phyloP scores from a whole-genome alignment of 2,329 filamentous ascomycete species.

The Cercospora sojina region DNA sequence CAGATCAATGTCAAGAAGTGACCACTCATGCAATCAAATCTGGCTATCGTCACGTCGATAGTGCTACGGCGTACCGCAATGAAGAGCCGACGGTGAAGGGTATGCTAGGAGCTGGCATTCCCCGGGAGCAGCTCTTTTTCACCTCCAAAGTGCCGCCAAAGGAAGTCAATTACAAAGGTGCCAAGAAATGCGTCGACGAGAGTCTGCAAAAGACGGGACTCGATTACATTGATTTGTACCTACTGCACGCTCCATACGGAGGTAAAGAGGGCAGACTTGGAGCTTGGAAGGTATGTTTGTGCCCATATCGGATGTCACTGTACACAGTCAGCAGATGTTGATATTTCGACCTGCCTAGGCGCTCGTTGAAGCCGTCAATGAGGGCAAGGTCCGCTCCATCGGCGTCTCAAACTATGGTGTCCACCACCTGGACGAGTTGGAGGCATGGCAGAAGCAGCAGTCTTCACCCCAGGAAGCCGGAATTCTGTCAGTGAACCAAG shows the following conservation, averaged over 20 bases:
- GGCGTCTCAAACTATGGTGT: slow-evolving; percentile 58
- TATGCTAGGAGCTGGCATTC: slow-evolving; percentile 52
- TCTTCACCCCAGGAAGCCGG: slow-evolving; percentile 56
- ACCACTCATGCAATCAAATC: slow-evolving; percentile 56
- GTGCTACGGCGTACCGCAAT: slow-evolving; percentile 58
- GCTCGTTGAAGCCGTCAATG: slow-evolving; percentile 54
- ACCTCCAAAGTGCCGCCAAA: slow-evolving; percentile 59
- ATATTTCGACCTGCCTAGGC: slow-evolving; percentile 40
- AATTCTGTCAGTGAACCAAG: slow-evolving; percentile 78
- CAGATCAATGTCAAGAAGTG: slow-evolving; percentile 57
- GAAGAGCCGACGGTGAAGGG: slow-evolving; percentile 56
- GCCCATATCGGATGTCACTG: neutral
- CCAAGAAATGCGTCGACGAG: slow-evolving; percentile 62
- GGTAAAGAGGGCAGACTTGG: slow-evolving; percentile 51
- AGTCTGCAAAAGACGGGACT: slow-evolving; percentile 61
- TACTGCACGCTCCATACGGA: slow-evolving; percentile 56
- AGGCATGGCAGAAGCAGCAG: slow-evolving; percentile 51
- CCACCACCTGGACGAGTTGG: slow-evolving; percentile 56
- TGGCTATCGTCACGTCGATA: slow-evolving; percentile 62
- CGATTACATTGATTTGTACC: slow-evolving; percentile 47
- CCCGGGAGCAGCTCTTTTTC: slow-evolving; percentile 60
- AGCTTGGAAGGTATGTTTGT: slow-evolving; percentile 43
- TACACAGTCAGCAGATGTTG: neutral
- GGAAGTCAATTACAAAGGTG: slow-evolving; percentile 60
- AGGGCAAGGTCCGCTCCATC: slow-evolving; percentile 53